Conservation (phyloP, 768 basidiomycete species). For the Boletus barrowsii region DNA sequence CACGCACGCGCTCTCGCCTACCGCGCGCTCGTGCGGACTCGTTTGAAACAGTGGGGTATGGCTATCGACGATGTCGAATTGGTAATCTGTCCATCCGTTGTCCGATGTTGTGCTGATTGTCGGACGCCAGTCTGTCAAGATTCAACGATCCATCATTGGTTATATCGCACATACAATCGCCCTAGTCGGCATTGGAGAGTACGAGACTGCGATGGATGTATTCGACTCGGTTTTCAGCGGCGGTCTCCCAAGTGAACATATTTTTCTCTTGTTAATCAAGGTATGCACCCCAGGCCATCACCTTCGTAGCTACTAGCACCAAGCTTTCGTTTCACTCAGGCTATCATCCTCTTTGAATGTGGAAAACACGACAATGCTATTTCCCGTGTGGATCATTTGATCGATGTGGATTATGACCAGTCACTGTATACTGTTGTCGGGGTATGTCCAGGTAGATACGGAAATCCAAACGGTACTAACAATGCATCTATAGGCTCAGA, state of each 20-base stretch:
- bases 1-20: background rate
- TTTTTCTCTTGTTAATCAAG: background rate
- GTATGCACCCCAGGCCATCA: background rate
- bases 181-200: background rate
- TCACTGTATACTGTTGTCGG: no score
- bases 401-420: no score
- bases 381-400: no score
- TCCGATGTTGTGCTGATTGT: background rate
- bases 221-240: slow-evolving; percentile 4
- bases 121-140: background rate
- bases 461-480: no score
- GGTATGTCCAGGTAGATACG: no score
- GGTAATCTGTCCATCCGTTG: no score
- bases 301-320: no score
- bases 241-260: background rate
- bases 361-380: no score
- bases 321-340: no score
- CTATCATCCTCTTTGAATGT: no score
- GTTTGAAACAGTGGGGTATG: background rate
- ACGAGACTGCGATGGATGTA: background rate
- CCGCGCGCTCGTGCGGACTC: background rate
- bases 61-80: no score
- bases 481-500: no score
- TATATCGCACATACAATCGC: slow-evolving; percentile 7
- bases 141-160: slow-evolving; percentile 3